These are phyloP conservation scores for Tillandsia leiboldiana DNA, from an alignment of 176 grass and related monocot genomes.

Conservation along the genomic window DNA sequence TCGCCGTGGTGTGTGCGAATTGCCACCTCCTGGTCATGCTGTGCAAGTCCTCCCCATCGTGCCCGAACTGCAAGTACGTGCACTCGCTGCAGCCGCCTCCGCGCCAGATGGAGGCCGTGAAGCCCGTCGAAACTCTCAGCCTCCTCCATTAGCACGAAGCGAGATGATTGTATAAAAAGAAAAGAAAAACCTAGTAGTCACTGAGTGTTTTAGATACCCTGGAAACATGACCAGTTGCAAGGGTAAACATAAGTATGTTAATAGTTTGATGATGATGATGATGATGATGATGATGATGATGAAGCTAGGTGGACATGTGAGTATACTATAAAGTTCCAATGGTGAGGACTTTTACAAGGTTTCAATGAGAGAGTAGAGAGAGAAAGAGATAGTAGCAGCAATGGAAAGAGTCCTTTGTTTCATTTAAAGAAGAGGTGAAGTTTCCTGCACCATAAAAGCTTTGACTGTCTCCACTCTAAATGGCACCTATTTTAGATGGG, in stretches of 20 bases:
- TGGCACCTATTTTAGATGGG: conserved; percentile 3
- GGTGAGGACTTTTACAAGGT: conserved; percentile 7
- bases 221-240: conserved; percentile 14
- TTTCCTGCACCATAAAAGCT: conserved; percentile 25
- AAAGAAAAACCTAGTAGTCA: conserved; percentile 14
- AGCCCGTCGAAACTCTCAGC: conserved; percentile 71
- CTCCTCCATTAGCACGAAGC: conserved; percentile 53
- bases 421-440: conserved; percentile 33
- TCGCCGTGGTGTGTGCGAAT: conserved; percentile 70
- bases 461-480: conserved; percentile 25
- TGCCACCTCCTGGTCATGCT: conserved; percentile 92
- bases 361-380: conserved; percentile 47
- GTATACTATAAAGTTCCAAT: conserved; percentile 14
- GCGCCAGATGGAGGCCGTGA: conserved; percentile 29
- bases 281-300: conserved; percentile 25
- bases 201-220: conserved; percentile 7
- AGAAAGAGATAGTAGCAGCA: conserved; percentile 19
- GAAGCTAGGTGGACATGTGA: conserved; percentile 15
- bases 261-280: not conserved
- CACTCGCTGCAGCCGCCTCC: conserved; percentile 29
- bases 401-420: conserved; percentile 1
- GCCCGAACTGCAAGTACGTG: conserved; percentile 89
- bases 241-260: conserved; percentile 26
- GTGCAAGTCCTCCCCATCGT: conserved; percentile 64
- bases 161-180: conserved; percentile 35